phyloP scores from a whole-genome alignment of 257 asterid species.

The Coffea canephora region DNA sequence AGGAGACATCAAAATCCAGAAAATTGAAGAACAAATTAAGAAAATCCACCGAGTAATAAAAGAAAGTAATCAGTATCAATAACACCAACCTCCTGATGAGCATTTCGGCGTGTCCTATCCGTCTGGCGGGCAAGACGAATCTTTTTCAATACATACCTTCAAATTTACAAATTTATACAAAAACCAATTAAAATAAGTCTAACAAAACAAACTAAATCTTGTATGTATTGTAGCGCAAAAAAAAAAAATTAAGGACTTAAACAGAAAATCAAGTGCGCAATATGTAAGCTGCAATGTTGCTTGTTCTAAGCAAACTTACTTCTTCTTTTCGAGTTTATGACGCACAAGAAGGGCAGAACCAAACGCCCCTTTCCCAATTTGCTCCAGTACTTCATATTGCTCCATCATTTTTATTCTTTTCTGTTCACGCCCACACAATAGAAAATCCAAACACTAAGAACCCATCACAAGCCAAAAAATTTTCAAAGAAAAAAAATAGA shows the following conservation, averaged over 20 bases:
- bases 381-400: slow-evolving; percentile 81
- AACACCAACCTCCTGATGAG: slow-evolving; percentile 86
- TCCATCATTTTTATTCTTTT: slow-evolving; percentile 48
- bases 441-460: slow-evolving; percentile 6
- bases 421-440: slow-evolving; percentile 4
- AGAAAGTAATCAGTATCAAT: background rate
- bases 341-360: slow-evolving; percentile 89
- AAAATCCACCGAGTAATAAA: background rate
- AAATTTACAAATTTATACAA: slow-evolving; percentile 14
- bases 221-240: background rate
- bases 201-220: background rate
- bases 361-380: slow-evolving; percentile 92
- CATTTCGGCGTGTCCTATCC: slow-evolving; percentile 88
- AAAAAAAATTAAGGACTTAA: background rate
- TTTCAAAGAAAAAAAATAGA: background rate
- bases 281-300: background rate
- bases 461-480: background rate
- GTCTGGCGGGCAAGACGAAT: slow-evolving; percentile 97
- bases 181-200: slow-evolving; percentile 16
- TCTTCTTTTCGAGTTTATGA: slow-evolving; percentile 81
- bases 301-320: slow-evolving; percentile 41
- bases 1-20: background rate
- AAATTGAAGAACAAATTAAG: background rate
- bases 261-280: background rate
- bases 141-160: slow-evolving; percentile 86